Evolutionary conservation across 2,329 filamentous ascomycete species (phyloP).

Genomic region (Ophiosphaerella narmari): DNA sequence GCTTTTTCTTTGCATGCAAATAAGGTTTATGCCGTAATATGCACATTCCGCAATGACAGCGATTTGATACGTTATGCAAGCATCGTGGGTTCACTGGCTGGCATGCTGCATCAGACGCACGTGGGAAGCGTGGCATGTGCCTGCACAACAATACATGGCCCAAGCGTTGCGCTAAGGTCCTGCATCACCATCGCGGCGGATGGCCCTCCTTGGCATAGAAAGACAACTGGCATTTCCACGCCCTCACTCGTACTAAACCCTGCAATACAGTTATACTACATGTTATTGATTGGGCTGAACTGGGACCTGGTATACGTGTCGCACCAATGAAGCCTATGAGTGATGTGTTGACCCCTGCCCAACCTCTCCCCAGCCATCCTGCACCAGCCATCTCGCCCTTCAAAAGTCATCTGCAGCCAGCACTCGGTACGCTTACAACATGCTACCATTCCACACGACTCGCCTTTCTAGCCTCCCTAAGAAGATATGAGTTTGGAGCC

Average conservation of each 20-base stretch:
- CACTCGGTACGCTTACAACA: slow-evolving; percentile 13
- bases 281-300: neutral
- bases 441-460: slow-evolving; percentile 36
- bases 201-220: neutral
- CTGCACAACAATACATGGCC: neutral
- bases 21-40: too few species aligned
- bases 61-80: too few species aligned
- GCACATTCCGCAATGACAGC: too few species aligned
- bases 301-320: slow-evolving; percentile 16
- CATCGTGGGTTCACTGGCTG: too few species aligned
- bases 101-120: too few species aligned
- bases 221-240: neutral
- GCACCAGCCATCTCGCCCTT: slow-evolving; percentile 33
- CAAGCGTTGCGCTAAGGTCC: neutral
- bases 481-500: slow-evolving; percentile 46
- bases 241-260: neutral
- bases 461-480: slow-evolving; percentile 31
- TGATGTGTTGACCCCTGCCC: slow-evolving; percentile 30
- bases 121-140: too few species aligned
- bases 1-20: too few species aligned
- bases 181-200: neutral
- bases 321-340: slow-evolving; percentile 24
- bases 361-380: slow-evolving; percentile 38
- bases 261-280: neutral
- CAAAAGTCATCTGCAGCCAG: slow-evolving; percentile 28